These are phyloP conservation scores for Podospora pseudocomata DNA, from an alignment of 495 filamentous ascomycete genomes.

Conservation along the genomic window DNA sequence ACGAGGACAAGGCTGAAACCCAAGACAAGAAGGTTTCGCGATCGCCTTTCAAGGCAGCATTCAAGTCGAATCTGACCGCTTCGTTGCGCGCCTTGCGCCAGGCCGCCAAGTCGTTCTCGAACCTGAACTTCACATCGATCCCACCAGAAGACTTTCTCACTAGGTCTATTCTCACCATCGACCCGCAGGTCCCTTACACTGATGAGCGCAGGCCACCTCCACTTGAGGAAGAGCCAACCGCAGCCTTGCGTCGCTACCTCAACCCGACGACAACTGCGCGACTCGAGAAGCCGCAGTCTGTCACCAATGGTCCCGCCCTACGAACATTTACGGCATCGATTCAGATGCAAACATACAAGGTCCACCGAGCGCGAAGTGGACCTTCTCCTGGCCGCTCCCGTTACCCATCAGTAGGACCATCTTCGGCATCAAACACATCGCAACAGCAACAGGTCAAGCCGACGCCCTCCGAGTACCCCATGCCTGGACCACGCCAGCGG, in stretches of 20 bases:
- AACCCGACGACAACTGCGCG: constrained; percentile 73
- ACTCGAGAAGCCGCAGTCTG: constrained; percentile 52
- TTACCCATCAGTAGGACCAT: constrained; percentile 33
- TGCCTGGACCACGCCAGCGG: constrained; percentile 64
- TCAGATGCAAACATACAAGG: constrained; percentile 80
- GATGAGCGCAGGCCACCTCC: constrained; percentile 84
- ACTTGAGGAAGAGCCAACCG: constrained; percentile 70
- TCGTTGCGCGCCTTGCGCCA: constrained; percentile 83
- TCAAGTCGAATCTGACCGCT: constrained; percentile 93
- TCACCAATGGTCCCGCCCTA: constrained; percentile 27
- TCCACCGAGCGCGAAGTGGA: constrained; percentile 43
- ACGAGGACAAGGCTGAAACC: constrained; percentile 17
- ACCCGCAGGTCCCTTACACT: constrained; percentile 68
- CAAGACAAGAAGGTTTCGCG: constrained; percentile 38
- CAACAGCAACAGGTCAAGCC: constrained; percentile 29
- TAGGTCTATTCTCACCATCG: constrained; percentile 74
- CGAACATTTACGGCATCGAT: constrained; percentile 67
- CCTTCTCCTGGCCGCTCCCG: constrained; percentile 32
- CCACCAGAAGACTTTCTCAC: constrained; percentile 88
- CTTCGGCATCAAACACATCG: constrained; percentile 40
- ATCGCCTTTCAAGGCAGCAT: constrained; percentile 46
- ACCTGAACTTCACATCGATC: constrained; percentile 65
- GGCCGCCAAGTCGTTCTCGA: constrained; percentile 79
- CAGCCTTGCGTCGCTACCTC: constrained; percentile 84
- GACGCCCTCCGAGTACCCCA: constrained; percentile 32